These are phyloP conservation scores for Saccharomyces hybrid DNA, from an alignment of 1,139 yeast species.

Conservation along the genomic window DNA sequence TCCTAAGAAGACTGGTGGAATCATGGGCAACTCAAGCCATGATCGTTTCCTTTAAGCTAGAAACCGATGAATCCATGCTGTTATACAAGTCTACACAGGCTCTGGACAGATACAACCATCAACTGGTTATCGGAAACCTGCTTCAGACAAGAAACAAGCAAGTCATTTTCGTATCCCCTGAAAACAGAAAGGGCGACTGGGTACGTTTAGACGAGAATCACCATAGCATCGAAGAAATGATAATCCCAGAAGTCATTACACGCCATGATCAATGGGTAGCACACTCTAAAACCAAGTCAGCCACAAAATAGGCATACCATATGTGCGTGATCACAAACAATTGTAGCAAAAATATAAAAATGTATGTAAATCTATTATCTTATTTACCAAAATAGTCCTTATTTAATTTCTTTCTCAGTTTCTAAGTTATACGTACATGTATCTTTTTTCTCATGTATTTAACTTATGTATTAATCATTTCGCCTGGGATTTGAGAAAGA, in stretches of 20 bases:
- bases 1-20: conserved; percentile 77
- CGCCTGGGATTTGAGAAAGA: not conserved
- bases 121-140: conserved; percentile 88
- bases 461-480: not conserved
- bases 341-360: not conserved
- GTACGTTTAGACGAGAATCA: conserved; percentile 36
- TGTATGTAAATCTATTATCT: too few species aligned
- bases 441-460: not conserved
- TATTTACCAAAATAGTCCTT: too few species aligned
- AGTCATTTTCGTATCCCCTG: conserved; percentile 73
- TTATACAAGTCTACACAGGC: conserved; percentile 73
- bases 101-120: conserved; percentile 78
- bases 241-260: conserved; percentile 65
- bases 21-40: conserved; percentile 93
- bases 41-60: conserved; percentile 91
- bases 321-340: not conserved
- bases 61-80: conserved; percentile 70
- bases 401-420: not conserved
- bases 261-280: conserved; percentile 57
- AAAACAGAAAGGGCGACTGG: conserved; percentile 39
- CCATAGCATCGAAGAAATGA: conserved; percentile 36
- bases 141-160: conserved; percentile 81
- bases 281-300: not conserved
- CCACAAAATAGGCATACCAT: not conserved
- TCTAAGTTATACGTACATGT: too few species aligned